phyloP scores from a whole-genome alignment of 306 rosid species.

The Vigna hirtella region DNA sequence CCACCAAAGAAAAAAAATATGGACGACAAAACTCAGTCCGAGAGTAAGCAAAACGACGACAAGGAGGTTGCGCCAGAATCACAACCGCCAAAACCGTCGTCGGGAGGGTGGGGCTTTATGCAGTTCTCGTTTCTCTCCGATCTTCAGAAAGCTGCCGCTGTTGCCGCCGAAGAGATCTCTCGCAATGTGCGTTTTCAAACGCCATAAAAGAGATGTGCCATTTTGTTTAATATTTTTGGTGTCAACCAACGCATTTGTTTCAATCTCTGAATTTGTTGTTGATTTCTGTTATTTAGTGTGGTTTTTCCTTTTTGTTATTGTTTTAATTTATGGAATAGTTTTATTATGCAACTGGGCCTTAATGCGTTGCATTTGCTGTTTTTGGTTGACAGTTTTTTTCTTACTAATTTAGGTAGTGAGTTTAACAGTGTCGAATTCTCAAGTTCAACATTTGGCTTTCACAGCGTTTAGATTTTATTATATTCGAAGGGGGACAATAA shows the following conservation, averaged over 20 bases:
- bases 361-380: neutral
- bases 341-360: conserved; percentile 3
- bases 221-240: neutral
- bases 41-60: conserved; percentile 54
- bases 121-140: conserved; percentile 74
- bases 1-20: conserved; percentile 22
- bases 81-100: conserved; percentile 39
- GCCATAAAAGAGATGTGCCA: neutral
- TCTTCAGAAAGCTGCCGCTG: conserved; percentile 92
- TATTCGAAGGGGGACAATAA: neutral
- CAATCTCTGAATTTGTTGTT: conserved; percentile 15
- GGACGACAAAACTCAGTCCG: conserved; percentile 68
- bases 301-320: neutral
- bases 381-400: neutral
- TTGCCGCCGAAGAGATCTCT: conserved; percentile 95
- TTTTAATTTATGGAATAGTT: neutral
- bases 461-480: conserved; percentile 1
- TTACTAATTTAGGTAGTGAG: conserved; percentile 28
- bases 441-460: neutral
- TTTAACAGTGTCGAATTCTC: neutral
- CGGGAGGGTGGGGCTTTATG: conserved; percentile 92
- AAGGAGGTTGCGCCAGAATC: conserved; percentile 34
- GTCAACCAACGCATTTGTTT: conserved; percentile 21
- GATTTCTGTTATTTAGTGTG: conserved; percentile 8
- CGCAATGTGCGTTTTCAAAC: conserved; percentile 70